A percentile compares a stretch with the other conserved stretches of the same genome.
Evolutionary conservation across 805 yeast species (phyloP).

Genomic region (Metschnikowia cerradonensis): DNA sequence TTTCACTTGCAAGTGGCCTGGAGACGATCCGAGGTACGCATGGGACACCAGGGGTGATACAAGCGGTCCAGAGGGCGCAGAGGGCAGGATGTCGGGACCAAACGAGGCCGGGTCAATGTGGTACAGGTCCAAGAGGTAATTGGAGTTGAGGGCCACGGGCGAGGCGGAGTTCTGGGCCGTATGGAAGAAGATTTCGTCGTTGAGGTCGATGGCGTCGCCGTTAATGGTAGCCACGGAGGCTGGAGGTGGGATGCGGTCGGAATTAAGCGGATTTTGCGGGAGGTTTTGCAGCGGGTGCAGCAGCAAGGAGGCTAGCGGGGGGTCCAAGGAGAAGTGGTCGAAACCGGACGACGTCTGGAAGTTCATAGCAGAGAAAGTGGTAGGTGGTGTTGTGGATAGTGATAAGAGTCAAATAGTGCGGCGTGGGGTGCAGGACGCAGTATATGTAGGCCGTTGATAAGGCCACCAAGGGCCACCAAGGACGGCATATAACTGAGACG

Average conservation of each 20-base stretch:
- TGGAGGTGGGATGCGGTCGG: constrained; percentile 18
- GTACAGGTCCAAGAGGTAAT: constrained; percentile 2
- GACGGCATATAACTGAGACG: background rate
- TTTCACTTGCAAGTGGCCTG: background rate
- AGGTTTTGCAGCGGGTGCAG: background rate
- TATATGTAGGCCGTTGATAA: background rate
- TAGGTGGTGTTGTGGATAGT: constrained; percentile 1
- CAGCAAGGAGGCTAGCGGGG: background rate
- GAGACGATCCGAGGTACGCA: background rate
- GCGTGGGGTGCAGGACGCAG: background rate
- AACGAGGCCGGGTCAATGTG: background rate
- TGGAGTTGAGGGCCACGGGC: background rate
- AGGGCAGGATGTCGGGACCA: background rate
- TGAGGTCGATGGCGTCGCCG: constrained; percentile 20
- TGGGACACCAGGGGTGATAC: background rate
- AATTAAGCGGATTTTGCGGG: constrained; percentile 9
- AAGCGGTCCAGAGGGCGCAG: background rate
- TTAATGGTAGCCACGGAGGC: constrained; percentile 14
- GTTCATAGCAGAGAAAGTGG: background rate
- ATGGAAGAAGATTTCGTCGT: constrained; percentile 25
- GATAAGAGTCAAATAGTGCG: constrained; percentile 2
- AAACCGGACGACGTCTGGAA: background rate
- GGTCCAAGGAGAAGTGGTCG: constrained; percentile 1
- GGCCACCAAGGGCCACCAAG: background rate
- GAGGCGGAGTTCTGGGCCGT: background rate